Conservation (phyloP, 352 stramenopile genomes). For the Phytophthora cajani region DNA sequence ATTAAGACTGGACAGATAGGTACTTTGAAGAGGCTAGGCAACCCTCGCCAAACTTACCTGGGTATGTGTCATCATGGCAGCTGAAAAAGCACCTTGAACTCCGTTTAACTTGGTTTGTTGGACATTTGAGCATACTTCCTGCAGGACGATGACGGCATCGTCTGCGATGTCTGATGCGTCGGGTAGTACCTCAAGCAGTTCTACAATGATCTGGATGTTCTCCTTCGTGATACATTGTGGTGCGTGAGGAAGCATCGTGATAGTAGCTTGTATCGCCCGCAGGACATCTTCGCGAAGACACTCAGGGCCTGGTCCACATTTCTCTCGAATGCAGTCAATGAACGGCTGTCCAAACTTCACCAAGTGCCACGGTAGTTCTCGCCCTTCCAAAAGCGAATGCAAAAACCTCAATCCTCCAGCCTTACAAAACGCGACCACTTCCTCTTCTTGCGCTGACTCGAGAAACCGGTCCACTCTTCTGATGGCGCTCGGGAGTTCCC, state of each 20-base stretch:
- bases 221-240: conserved; percentile 19
- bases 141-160: conserved; percentile 8
- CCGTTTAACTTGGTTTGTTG: background rate
- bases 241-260: conserved; percentile 9
- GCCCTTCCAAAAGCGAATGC: conserved; percentile 15
- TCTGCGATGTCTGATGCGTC: conserved; percentile 9
- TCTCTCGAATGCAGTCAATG: conserved; percentile 3
- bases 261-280: conserved; percentile 8
- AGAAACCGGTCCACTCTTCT: conserved; percentile 19
- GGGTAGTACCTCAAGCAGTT: conserved; percentile 5
- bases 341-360: conserved; percentile 15
- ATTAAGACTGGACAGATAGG: no score
- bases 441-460: conserved; percentile 15
- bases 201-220: conserved; percentile 21
- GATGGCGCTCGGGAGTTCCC: conserved; percentile 12
- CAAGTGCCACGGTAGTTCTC: conserved; percentile 3
- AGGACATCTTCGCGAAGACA: conserved; percentile 13
- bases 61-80: conserved; percentile 18
- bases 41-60: conserved; percentile 15
- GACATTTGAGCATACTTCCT: conserved; percentile 15
- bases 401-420: conserved; percentile 22
- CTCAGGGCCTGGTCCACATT: background rate
- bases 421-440: conserved; percentile 25
- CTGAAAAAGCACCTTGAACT: conserved; percentile 1
- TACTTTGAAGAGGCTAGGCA: background rate